These are phyloP conservation scores for Cyamopsis tetragonoloba DNA, from an alignment of 306 rosid genomes.

Conservation along the genomic window DNA sequence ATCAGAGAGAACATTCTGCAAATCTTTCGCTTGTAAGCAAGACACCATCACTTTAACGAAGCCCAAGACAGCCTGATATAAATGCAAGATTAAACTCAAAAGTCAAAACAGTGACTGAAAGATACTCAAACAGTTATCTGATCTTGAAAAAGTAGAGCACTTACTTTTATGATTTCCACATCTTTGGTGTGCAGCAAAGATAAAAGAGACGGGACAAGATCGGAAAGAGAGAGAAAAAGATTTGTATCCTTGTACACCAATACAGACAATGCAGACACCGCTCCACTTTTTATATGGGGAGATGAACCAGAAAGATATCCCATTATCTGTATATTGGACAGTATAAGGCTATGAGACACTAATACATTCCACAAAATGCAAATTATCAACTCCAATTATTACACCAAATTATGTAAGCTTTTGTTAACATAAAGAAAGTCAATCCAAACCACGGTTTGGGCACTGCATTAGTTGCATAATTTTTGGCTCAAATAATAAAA, in stretches of 20 bases:
- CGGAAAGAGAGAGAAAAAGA: slow-evolving; percentile 58
- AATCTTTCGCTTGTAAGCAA: slow-evolving; percentile 51
- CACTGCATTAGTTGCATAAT: neutral
- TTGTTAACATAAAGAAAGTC: neutral
- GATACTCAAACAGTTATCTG: slow-evolving; percentile 13
- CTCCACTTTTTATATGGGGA: slow-evolving; percentile 92
- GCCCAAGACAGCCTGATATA: slow-evolving; percentile 88
- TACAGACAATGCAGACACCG: slow-evolving; percentile 82
- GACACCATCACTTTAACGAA: slow-evolving; percentile 89
- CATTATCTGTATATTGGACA: slow-evolving; percentile 55
- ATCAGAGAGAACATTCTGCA: slow-evolving; percentile 63
- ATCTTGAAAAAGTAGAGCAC: slow-evolving; percentile 28
- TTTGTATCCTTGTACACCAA: slow-evolving; percentile 66
- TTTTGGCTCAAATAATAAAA: slow-evolving; percentile 10
- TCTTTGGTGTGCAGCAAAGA: slow-evolving; percentile 75
- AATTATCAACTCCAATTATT: slow-evolving; percentile 16
- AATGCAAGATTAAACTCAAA: slow-evolving; percentile 31
- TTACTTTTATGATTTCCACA: slow-evolving; percentile 74
- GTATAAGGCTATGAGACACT: neutral
- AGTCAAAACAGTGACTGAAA: slow-evolving; percentile 20
- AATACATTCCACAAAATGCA: slow-evolving; percentile 21
- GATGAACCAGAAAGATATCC: slow-evolving; percentile 91
- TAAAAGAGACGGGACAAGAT: slow-evolving; percentile 72
- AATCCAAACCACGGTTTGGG: neutral
- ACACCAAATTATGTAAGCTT: neutral